Evolutionary conservation across 2,329 filamentous ascomycete genomes (phyloP), one percentile per base, ranked within the genome.

Genomic region (Calonectria henricotiae): DNA sequence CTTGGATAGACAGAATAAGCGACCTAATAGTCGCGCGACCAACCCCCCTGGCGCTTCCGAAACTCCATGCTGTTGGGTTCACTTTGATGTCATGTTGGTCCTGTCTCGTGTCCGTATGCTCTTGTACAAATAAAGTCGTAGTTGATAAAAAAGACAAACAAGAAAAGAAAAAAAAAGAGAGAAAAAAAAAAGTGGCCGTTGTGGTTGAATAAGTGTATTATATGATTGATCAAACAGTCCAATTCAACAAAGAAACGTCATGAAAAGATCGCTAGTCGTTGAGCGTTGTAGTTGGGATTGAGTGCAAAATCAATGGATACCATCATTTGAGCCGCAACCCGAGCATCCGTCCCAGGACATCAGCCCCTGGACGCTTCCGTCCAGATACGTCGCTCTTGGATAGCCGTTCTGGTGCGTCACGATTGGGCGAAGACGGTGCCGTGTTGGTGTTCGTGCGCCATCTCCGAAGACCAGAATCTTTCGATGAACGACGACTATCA

Each of bases 321-420:
- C 44, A 60, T 75, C 74, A 77, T 67, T 73, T 73, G 62, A 77
- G 81, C 35, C 79, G 77, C 20, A 82, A 77, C 20, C 82, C 81
- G 17, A 84, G 75, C 72, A 85, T 81, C 23, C 82, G 79, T 25
- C 81, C 81, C 60, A 84, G 78, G 5, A 84, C 79, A 61, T 83
- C 82, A 32, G 74, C 75, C 37, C 76, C 80, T 65, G 74, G 76
- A 43, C 79, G 77, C 71, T 81, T 82, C 12, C 75, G 75, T 8
- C 62, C 72, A 6, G 67, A 47, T 15, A 67, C 30, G 20, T 63
- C 62, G 35, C 64, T 62, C 51, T 75, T 63, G 30, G 73, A 47
- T 20, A 39, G 23, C 11, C 39, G 67, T 17, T 66, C 62, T 64
- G 55, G 43, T 47, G 35, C 51, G 39, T 70, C 69, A 8, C 27